Conservation (phyloP, 108 stramenopile species). For the Nitzschia palea region DNA sequence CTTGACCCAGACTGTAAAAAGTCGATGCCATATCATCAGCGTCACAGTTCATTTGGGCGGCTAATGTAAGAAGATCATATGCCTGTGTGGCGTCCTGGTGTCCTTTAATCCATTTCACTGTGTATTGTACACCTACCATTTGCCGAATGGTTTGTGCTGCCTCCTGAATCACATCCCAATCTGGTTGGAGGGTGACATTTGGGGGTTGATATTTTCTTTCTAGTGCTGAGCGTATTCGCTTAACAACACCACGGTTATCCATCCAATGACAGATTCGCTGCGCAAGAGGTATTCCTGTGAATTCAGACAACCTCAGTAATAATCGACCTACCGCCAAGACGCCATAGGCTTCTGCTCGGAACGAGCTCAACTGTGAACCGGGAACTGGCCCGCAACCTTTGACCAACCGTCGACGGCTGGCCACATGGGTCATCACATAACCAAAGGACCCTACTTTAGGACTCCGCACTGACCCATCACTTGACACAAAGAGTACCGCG, state of each 20-base stretch:
- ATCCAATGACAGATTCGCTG: background rate
- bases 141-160: background rate
- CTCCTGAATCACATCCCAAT: no score
- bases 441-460: background rate
- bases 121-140: background rate
- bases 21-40: background rate
- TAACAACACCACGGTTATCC: background rate
- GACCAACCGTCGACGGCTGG: background rate
- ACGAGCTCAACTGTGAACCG: background rate
- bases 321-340: background rate
- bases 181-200: no score
- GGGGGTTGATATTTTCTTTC: background rate
- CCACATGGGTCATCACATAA: background rate
- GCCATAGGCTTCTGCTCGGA: background rate
- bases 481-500: background rate
- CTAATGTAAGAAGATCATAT: background rate
- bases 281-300: background rate
- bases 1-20: background rate
- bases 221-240: background rate
- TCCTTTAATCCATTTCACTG: background rate
- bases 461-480: background rate
- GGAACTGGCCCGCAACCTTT: background rate
- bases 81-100: background rate
- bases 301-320: background rate
- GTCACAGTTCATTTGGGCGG: background rate